Evolutionary conservation across 2,329 filamentous ascomycete species (phyloP), one percentile per base, ranked within the genome.

Genomic region (Annulohypoxylon truncatum): DNA sequence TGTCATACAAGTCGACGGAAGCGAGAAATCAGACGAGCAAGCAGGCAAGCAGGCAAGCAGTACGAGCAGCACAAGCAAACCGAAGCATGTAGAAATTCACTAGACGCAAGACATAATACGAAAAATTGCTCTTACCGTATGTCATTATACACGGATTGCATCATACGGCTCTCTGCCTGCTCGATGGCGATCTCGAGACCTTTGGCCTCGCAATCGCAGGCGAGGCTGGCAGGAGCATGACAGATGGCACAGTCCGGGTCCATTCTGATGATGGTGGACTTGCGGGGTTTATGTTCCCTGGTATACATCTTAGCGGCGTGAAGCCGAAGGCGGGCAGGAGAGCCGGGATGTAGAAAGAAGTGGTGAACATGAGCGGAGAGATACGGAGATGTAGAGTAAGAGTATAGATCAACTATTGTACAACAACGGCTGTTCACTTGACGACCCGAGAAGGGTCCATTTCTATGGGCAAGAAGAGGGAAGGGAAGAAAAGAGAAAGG

Each of bases 241-340:
- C 89, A 91, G 75, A 91, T 88, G 56, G 89, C 89, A 78, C 89
- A 91, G 79, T 90, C 87, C 44, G 89, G 89, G 73, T 91, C 89
- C 87, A 90, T 90, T 78, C 83, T 89, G 77, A 86, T 83, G 76
- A 85, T 73, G 66, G 68, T 73, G 66, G 68, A 76, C 78, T 84
- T 85, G 73, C 81, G 80, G 73, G 75, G 72, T 72, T 80, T 79
- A 67, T 78, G 75, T 60, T 82, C 81, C 81, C 80, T 85, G 75
- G 77, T 69, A 81, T 82, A 83, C 84, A 87, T 87, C 77, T 84
- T 83, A 83, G 82, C 79, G 73, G 72, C 70, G 69, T 70, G 70
- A 72, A 73, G 73, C 72, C 74, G 73, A 66, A 61, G 63, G 73
- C 68, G 68, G 71, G 65, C 67, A 69, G 67, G 68, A 72, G 67